Evolutionary conservation across 169 alveolate species (phyloP).

Genomic region (Cryptosporidium muris): DNA sequence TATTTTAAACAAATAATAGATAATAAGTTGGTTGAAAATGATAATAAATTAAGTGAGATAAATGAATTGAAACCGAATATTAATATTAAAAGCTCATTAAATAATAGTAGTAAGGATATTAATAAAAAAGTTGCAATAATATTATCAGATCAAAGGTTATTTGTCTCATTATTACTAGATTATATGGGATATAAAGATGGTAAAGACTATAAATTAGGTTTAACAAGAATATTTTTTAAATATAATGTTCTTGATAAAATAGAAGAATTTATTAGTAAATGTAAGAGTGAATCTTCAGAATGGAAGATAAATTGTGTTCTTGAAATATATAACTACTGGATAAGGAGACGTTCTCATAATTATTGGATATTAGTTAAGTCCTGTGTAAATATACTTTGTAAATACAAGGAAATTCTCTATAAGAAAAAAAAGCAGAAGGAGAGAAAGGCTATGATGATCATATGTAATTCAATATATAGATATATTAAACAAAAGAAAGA

Average conservation of each 20-base stretch:
- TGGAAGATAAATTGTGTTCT: constrained; percentile 73
- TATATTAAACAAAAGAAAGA: constrained; percentile 10
- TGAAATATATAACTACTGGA: constrained; percentile 69
- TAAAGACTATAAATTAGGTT: constrained; percentile 75
- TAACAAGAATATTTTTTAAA: constrained; percentile 76
- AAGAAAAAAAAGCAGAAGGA: background rate
- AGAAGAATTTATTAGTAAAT: constrained; percentile 74
- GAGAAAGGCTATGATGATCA: constrained; percentile 13
- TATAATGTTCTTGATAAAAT: constrained; percentile 76
- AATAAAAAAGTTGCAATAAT: constrained; percentile 73
- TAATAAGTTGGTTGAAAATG: too few relatives aligned
- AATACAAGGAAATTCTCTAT: constrained; percentile 1
- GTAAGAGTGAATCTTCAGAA: constrained; percentile 71
- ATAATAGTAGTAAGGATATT: constrained; percentile 39
- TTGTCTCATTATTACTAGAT: constrained; percentile 66
- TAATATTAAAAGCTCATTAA: background rate
- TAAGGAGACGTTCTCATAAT: constrained; percentile 26
- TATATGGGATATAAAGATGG: constrained; percentile 69
- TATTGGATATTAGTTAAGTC: constrained; percentile 40
- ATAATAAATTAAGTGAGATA: background rate
- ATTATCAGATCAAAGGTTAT: constrained; percentile 72
- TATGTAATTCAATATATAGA: constrained; percentile 7
- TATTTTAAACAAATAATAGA: constrained; percentile 67
- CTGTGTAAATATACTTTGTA: constrained; percentile 4
- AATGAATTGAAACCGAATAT: background rate